A percentile compares a stretch with the other conserved stretches of the same genome.
Evolutionary conservation across 2,329 filamentous ascomycete genomes (phyloP).

Genomic region (Venturia pyrina): DNA sequence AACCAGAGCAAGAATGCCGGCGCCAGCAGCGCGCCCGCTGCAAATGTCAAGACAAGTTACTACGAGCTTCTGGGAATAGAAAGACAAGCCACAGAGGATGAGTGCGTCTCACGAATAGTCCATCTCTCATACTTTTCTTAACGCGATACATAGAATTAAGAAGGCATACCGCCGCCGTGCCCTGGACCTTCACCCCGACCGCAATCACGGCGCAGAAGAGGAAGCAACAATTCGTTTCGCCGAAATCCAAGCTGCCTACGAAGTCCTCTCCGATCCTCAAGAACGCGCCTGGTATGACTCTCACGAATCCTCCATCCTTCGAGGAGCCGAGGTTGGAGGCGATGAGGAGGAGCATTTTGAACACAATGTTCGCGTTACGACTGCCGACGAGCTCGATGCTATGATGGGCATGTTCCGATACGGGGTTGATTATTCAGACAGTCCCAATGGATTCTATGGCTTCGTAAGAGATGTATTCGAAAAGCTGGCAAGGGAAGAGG

Average conservation of each 20-base stretch:
- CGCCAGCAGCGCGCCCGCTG: constrained; percentile 16
- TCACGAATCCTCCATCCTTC: constrained; percentile 75
- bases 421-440: constrained; percentile 69
- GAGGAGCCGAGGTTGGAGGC: constrained; percentile 44
- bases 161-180: constrained; percentile 87
- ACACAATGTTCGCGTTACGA: constrained; percentile 64
- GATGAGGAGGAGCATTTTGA: constrained; percentile 43
- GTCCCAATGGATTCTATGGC: constrained; percentile 74
- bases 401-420: constrained; percentile 74
- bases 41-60: constrained; percentile 56
- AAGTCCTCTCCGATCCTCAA: constrained; percentile 90
- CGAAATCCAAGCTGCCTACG: constrained; percentile 85
- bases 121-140: constrained; percentile 7
- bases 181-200: constrained; percentile 87
- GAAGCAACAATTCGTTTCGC: constrained; percentile 78
- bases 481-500: constrained; percentile 70
- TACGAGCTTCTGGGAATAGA: constrained; percentile 76
- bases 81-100: constrained; percentile 65
- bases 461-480: constrained; percentile 69
- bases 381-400: constrained; percentile 65
- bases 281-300: constrained; percentile 98
- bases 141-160: constrained; percentile 55
- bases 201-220: constrained; percentile 80
- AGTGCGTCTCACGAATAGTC: constrained; percentile 42
- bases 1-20: constrained; percentile 32